Conservation (phyloP, 2,329 filamentous ascomycete genomes). For the Tolypocladium sp. region DNA sequence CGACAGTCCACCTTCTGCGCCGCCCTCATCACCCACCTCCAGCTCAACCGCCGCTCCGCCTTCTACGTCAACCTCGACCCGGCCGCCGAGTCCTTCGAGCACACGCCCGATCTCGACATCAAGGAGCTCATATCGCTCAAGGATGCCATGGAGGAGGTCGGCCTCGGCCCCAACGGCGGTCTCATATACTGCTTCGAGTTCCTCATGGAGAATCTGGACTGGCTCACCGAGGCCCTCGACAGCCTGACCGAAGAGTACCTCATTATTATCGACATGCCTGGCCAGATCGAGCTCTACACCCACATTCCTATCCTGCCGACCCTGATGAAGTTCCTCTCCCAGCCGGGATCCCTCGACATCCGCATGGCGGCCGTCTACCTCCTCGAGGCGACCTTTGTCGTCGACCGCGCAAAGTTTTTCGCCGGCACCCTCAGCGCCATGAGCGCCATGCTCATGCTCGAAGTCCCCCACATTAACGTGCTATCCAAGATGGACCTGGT, state of each 20-base stretch:
- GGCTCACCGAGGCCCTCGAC: slow-evolving; percentile 77
- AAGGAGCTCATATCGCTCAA: slow-evolving; percentile 88
- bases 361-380: slow-evolving; percentile 90
- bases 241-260: slow-evolving; percentile 87
- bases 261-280: slow-evolving; percentile 97
- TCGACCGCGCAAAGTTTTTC: slow-evolving; percentile 96
- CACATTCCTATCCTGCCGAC: slow-evolving; percentile 88
- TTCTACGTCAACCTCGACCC: slow-evolving; percentile 99
- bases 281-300: slow-evolving; percentile 97
- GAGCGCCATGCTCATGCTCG: slow-evolving; percentile 98
- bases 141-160: slow-evolving; percentile 94
- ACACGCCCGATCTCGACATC: slow-evolving; percentile 89
- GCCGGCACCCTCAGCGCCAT: slow-evolving; percentile 91
- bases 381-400: slow-evolving; percentile 89
- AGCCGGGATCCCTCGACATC: slow-evolving; percentile 74
- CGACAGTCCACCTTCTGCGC: slow-evolving; percentile 83
- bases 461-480: slow-evolving; percentile 93
- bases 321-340: slow-evolving; percentile 72
- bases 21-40: slow-evolving; percentile 84
- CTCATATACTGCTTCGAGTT: slow-evolving; percentile 97
- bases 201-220: slow-evolving; percentile 88
- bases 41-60: slow-evolving; percentile 82
- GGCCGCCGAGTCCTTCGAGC: slow-evolving; percentile 85
- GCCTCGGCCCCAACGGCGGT: slow-evolving; percentile 82
- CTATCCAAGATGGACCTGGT: slow-evolving; percentile 97